These are phyloP conservation scores for Haplosporangium sp. DNA, from an alignment of 371 early-diverging fungal species.

Conservation along the genomic window DNA sequence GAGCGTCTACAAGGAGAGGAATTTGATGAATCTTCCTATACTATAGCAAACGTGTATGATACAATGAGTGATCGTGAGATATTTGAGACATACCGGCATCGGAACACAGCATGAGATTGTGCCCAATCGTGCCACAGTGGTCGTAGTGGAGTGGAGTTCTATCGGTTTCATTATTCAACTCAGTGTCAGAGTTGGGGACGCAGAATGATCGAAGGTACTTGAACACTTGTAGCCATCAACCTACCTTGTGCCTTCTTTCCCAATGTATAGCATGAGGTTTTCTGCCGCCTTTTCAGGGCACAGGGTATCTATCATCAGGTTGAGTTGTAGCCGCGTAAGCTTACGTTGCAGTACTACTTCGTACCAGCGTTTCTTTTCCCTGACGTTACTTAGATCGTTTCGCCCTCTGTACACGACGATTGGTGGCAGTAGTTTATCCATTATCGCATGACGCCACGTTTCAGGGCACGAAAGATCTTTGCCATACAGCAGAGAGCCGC, in stretches of 20 bases:
- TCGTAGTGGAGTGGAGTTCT: conserved; percentile 5
- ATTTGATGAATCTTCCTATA: neutral
- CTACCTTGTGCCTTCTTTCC: neutral
- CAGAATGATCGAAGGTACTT: too few species aligned
- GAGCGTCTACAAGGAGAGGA: conserved; percentile 2
- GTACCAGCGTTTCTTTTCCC: too few species aligned
- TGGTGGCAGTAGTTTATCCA: too few species aligned
- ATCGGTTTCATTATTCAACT: too few species aligned
- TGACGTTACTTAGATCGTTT: neutral
- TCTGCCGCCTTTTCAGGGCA: conserved; percentile 2
- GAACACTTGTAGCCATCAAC: neutral
- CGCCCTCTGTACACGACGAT: conserved; percentile 5
- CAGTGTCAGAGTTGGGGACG: too few species aligned
- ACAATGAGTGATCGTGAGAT: neutral
- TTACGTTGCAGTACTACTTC: too few species aligned
- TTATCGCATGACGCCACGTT: too few species aligned
- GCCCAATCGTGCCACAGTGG: conserved; percentile 2
- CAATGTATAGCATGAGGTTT: conserved; percentile 4
- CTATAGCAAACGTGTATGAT: neutral
- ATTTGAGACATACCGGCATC: neutral
- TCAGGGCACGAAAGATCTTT: too few species aligned
- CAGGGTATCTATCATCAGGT: conserved; percentile 1
- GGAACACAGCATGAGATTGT: neutral
- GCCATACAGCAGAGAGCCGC: too few species aligned
- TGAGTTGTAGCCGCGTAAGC: too few species aligned